Conservation (phyloP, 352 stramenopile species). For the Thraustochytrium striatum region DNA sequence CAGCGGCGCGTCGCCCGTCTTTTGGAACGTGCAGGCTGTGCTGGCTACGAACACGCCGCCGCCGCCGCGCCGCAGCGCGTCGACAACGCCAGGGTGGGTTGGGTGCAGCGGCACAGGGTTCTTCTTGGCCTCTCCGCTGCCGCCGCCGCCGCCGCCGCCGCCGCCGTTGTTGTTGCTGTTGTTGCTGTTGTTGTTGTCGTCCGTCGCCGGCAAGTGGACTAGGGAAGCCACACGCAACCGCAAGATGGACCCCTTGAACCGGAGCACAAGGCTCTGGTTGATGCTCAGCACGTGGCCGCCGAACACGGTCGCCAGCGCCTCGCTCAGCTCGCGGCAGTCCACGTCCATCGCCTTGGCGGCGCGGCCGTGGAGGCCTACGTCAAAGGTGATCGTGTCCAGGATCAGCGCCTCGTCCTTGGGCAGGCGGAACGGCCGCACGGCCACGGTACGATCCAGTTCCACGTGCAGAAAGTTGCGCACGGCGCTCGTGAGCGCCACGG, state of each 20-base stretch:
- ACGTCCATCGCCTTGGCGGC: neutral
- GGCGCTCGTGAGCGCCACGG: constrained; percentile 3
- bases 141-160: no score
- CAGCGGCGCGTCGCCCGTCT: constrained; percentile 2
- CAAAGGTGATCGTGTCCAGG: neutral
- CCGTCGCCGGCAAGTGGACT: neutral
- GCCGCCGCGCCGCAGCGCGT: neutral
- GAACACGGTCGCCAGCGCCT: neutral
- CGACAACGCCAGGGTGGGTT: neutral
- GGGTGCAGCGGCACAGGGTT: neutral
- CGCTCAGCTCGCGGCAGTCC: constrained; percentile 43
- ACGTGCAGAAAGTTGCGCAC: constrained; percentile 37
- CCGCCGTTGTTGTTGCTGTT: no score
- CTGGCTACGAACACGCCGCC: neutral
- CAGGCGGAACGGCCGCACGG: constrained; percentile 1
- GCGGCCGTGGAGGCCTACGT: neutral
- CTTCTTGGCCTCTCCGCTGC: constrained; percentile 3
- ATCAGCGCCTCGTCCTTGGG: constrained; percentile 15
- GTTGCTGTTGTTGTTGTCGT: no score
- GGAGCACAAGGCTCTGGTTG: neutral
- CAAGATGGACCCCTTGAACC: neutral
- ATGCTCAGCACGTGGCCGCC: neutral
- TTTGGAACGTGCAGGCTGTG: neutral
- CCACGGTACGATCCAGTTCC: constrained; percentile 13
- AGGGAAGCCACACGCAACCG: neutral